Percentiles rank a stretch among this genome's conserved stretches.
Evolutionary conservation across 2,329 filamentous ascomycete species (phyloP).

Genomic region (Calycina marina): DNA sequence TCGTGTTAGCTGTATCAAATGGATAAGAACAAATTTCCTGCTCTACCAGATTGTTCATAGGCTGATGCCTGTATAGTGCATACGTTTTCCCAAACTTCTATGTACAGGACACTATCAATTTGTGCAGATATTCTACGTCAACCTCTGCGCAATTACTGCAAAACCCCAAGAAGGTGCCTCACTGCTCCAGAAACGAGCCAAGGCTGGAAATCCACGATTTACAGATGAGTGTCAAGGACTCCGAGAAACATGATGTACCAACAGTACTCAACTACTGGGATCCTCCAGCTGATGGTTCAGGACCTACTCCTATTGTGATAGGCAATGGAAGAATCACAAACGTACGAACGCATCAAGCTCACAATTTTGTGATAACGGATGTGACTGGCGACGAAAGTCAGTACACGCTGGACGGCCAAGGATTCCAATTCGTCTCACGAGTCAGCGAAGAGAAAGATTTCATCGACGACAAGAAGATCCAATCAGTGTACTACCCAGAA

Average conservation of each 20-base stretch:
- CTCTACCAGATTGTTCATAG: too few species aligned
- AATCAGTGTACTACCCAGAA: slow-evolving; percentile 65
- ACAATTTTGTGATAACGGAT: slow-evolving; percentile 48
- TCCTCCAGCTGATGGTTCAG: slow-evolving; percentile 8
- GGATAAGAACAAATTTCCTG: too few species aligned
- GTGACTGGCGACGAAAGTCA: slow-evolving; percentile 51
- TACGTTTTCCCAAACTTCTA: too few species aligned
- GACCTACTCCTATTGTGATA: slow-evolving; percentile 7
- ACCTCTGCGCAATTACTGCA: too few species aligned
- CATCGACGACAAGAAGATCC: slow-evolving; percentile 50
- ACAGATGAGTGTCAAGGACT: too few species aligned
- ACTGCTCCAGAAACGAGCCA: too few species aligned
- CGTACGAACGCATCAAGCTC: slow-evolving; percentile 5
- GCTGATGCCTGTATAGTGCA: too few species aligned
- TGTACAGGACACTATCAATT: too few species aligned
- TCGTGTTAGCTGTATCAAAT: too few species aligned
- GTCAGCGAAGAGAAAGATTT: slow-evolving; percentile 45
- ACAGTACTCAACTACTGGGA: slow-evolving; percentile 10
- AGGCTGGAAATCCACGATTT: too few species aligned
- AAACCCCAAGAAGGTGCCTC: too few species aligned
- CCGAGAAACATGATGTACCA: slow-evolving; percentile 6
- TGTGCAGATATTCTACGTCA: too few species aligned
- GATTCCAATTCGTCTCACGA: slow-evolving; percentile 51
- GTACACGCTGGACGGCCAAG: slow-evolving; percentile 57
- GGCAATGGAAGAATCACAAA: slow-evolving; percentile 4